Conservation (phyloP, 169 alveolate genomes). For the Eimeria mitis region DNA sequence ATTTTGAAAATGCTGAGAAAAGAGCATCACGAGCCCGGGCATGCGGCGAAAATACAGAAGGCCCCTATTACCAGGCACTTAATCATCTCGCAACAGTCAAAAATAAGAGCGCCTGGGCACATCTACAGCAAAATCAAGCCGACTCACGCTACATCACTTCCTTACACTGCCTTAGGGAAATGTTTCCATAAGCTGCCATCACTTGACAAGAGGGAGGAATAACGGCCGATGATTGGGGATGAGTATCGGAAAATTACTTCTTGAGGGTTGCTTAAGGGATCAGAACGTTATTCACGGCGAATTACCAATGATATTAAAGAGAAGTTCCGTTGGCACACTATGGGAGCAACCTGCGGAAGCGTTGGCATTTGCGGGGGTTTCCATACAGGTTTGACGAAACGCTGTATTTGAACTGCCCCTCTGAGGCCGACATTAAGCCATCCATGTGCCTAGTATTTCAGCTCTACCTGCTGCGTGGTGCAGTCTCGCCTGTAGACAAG, state of each 20-base stretch:
- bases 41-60: not conserved
- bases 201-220: not conserved
- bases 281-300: not conserved
- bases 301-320: not conserved
- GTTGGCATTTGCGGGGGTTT: not conserved
- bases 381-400: conserved; percentile 82
- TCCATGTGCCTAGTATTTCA: conserved; percentile 88
- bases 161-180: not conserved
- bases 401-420: conserved; percentile 85
- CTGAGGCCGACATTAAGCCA: conserved; percentile 84
- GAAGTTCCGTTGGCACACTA: not conserved
- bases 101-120: not conserved
- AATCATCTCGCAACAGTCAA: not conserved
- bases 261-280: not conserved
- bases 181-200: not conserved
- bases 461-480: conserved; percentile 83
- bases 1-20: not conserved
- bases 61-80: not conserved
- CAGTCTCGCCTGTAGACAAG: conserved; percentile 85
- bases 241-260: not conserved
- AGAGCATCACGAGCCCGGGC: not conserved
- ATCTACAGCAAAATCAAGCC: not conserved
- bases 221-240: not conserved
- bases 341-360: not conserved
- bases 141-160: not conserved